Conservation (phyloP, 2,329 filamentous ascomycete genomes). For the Alternaria postmessia region DNA sequence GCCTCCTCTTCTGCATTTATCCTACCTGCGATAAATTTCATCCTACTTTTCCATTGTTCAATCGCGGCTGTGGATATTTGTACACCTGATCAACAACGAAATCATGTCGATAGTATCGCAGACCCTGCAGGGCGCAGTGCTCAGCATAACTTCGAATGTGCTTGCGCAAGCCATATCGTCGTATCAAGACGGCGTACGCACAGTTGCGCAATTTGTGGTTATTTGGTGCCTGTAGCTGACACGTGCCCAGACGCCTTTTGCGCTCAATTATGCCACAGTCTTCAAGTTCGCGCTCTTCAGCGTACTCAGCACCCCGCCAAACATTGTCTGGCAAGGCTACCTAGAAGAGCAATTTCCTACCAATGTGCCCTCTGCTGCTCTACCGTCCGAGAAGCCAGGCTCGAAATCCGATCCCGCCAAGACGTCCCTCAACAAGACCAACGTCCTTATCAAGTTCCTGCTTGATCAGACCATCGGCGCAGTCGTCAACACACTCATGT, state of each 20-base stretch:
- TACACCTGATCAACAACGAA: slow-evolving; percentile 2
- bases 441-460: slow-evolving; percentile 71
- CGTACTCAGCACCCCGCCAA: slow-evolving; percentile 77
- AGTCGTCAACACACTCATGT: slow-evolving; percentile 70
- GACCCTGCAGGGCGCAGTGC: slow-evolving; percentile 67
- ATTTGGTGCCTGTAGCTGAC: slow-evolving; percentile 15
- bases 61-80: background rate
- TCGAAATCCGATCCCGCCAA: slow-evolving; percentile 38
- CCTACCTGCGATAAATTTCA: background rate
- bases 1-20: background rate
- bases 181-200: slow-evolving; percentile 65
- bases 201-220: background rate
- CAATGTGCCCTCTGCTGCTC: slow-evolving; percentile 43
- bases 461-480: slow-evolving; percentile 76
- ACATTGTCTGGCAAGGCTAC: slow-evolving; percentile 85
- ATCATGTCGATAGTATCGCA: slow-evolving; percentile 48
- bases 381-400: slow-evolving; percentile 39
- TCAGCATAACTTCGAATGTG: slow-evolving; percentile 74
- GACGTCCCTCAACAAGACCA: slow-evolving; percentile 61
- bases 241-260: slow-evolving; percentile 61
- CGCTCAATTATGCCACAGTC: slow-evolving; percentile 72
- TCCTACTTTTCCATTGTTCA: background rate
- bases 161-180: slow-evolving; percentile 75
- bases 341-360: slow-evolving; percentile 80
- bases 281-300: slow-evolving; percentile 81